These are phyloP conservation scores for Ophiostoma sp. DNA, from an alignment of 2,329 filamentous ascomycete species.

Conservation along the genomic window DNA sequence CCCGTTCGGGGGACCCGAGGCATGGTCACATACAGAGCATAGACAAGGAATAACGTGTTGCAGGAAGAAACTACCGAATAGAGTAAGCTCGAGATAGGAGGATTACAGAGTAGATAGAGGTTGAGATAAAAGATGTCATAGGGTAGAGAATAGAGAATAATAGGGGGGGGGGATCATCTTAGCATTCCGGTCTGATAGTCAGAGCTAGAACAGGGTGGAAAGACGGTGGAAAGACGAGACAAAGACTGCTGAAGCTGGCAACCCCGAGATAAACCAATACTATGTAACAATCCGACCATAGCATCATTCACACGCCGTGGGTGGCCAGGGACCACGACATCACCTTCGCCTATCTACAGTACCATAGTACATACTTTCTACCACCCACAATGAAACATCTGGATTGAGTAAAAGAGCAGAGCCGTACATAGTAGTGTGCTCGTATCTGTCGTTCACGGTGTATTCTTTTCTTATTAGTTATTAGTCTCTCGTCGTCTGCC, in stretches of 20 bases:
- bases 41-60: not conserved
- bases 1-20: constrained; percentile 4
- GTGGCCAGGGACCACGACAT: too few relatives aligned
- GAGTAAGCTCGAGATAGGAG: constrained; percentile 15
- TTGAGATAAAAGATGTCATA: not conserved
- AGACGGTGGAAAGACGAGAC: not conserved
- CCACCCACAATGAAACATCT: not conserved
- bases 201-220: not conserved
- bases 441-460: not conserved
- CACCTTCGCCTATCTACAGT: too few relatives aligned
- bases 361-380: not conserved
- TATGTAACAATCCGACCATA: too few relatives aligned
- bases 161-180: not conserved
- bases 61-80: constrained; percentile 16
- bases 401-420: not conserved
- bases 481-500: not conserved
- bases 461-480: not conserved
- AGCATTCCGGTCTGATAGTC: not conserved
- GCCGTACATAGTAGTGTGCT: not conserved
- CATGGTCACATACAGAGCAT: not conserved
- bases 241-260: not conserved
- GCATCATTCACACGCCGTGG: not conserved
- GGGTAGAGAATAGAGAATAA: not conserved
- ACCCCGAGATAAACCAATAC: not conserved
- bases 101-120: not conserved